Conservation (phyloP, 108 stramenopile species). For the Discostella pseudostelligera region DNA sequence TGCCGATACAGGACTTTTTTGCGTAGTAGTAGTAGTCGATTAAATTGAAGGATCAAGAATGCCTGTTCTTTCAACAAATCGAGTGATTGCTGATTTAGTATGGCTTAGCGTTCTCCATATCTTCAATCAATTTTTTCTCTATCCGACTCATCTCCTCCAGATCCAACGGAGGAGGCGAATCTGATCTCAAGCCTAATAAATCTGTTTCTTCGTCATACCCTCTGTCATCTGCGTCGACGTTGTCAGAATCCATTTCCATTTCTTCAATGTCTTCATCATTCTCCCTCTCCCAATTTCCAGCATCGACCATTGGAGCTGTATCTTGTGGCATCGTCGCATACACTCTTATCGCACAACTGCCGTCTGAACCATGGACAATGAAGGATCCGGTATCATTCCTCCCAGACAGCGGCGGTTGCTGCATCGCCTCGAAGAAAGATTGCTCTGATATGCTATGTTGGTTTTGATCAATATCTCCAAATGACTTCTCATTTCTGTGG, state of each 20-base stretch:
- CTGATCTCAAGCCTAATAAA: slow-evolving; percentile 42
- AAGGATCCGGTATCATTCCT: background rate
- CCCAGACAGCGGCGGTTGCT: background rate
- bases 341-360: background rate
- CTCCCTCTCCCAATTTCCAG: background rate
- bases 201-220: slow-evolving; percentile 47
- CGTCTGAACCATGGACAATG: background rate
- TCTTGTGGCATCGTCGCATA: background rate
- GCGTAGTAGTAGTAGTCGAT: slow-evolving; percentile 5
- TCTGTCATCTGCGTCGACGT: slow-evolving; percentile 27
- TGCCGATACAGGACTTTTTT: slow-evolving; percentile 33
- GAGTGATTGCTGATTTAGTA: slow-evolving; percentile 1
- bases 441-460: too few species aligned
- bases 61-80: background rate
- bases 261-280: slow-evolving; percentile 9
- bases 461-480: too few species aligned
- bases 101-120: slow-evolving; percentile 39
- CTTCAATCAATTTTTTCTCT: slow-evolving; percentile 35
- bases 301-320: background rate
- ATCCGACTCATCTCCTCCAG: slow-evolving; percentile 37
- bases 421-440: too few species aligned
- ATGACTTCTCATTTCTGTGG: background rate
- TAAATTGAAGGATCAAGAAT: background rate
- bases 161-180: slow-evolving; percentile 46
- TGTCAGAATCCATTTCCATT: slow-evolving; percentile 3